These are phyloP conservation scores for Fonsecaea pedrosoi DNA, from an alignment of 2,329 filamentous ascomycete species.

Conservation along the genomic window DNA sequence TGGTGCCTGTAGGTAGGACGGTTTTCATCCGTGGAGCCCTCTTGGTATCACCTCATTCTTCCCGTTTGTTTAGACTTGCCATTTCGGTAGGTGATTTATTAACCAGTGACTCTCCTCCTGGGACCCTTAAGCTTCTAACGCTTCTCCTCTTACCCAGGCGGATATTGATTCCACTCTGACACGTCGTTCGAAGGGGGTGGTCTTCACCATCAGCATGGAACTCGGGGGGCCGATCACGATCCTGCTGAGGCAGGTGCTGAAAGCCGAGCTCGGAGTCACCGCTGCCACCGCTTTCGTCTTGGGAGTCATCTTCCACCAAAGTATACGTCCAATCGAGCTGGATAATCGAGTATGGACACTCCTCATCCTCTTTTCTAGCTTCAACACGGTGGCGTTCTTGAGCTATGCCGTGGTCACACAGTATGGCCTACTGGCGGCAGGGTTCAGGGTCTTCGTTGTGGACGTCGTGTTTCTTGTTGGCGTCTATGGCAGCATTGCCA, in stretches of 20 bases:
- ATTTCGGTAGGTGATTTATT: background rate
- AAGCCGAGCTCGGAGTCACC: background rate
- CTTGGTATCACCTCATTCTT: background rate
- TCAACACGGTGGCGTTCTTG: background rate
- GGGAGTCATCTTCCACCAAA: background rate
- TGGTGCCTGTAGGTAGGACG: background rate
- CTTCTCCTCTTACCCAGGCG: background rate
- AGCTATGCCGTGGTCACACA: background rate
- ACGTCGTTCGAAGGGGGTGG: background rate
- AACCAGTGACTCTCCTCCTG: background rate
- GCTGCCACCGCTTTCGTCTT: background rate
- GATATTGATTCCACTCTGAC: background rate
- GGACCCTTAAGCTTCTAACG: background rate
- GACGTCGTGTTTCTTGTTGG: background rate
- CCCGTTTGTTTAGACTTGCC: background rate
- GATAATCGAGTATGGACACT: slow-evolving; percentile 5
- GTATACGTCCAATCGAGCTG: slow-evolving; percentile 1
- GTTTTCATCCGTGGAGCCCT: background rate
- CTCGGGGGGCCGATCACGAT: background rate
- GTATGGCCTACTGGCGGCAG: background rate
- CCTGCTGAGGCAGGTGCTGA: background rate
- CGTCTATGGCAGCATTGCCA: slow-evolving; percentile 1
- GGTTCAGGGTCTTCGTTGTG: background rate
- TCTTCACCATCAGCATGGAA: background rate
- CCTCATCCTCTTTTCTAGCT: slow-evolving; percentile 1